phyloP scores from a whole-genome alignment of 1,139 yeast species.

The Suhomyces bokatorum region DNA sequence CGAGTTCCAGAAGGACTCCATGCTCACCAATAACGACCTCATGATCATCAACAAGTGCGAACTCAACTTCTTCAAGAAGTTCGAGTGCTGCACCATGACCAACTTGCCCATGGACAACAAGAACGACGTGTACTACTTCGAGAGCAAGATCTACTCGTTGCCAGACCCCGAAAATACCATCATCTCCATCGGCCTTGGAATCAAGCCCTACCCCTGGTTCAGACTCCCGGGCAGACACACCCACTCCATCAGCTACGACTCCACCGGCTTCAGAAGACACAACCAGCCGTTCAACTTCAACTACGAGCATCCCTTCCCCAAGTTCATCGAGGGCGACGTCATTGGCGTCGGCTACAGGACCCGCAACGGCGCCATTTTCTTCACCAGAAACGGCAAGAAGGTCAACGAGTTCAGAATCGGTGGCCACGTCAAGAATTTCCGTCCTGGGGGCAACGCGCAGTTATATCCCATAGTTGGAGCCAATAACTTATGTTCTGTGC shows the following conservation, averaged over 20 bases:
- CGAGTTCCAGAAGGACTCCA: constrained; percentile 79
- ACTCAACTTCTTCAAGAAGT: constrained; percentile 66
- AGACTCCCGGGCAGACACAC: constrained; percentile 58
- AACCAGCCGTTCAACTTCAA: constrained; percentile 50
- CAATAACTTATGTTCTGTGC: constrained; percentile 51
- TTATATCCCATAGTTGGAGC: constrained; percentile 56
- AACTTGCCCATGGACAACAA: constrained; percentile 84
- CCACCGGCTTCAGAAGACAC: constrained; percentile 51
- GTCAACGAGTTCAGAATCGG: constrained; percentile 66
- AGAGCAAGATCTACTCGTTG: constrained; percentile 60
- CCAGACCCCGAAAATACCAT: constrained; percentile 56
- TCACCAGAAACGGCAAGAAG: constrained; percentile 70
- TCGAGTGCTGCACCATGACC: constrained; percentile 77
- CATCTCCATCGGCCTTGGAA: constrained; percentile 48
- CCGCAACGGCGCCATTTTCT: constrained; percentile 61
- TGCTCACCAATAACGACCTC: constrained; percentile 59
- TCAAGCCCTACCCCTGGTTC: constrained; percentile 60
- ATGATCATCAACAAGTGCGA: constrained; percentile 73
- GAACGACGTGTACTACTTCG: constrained; percentile 90
- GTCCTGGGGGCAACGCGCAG: constrained; percentile 39
- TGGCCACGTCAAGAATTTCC: constrained; percentile 59
- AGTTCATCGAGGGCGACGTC: constrained; percentile 57
- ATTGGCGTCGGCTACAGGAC: constrained; percentile 67
- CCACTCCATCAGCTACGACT: constrained; percentile 52
- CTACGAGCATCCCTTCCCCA: constrained; percentile 46